Conservation (phyloP, 176 grass and related monocot genomes). For the Cenchrus fungigraminus region DNA sequence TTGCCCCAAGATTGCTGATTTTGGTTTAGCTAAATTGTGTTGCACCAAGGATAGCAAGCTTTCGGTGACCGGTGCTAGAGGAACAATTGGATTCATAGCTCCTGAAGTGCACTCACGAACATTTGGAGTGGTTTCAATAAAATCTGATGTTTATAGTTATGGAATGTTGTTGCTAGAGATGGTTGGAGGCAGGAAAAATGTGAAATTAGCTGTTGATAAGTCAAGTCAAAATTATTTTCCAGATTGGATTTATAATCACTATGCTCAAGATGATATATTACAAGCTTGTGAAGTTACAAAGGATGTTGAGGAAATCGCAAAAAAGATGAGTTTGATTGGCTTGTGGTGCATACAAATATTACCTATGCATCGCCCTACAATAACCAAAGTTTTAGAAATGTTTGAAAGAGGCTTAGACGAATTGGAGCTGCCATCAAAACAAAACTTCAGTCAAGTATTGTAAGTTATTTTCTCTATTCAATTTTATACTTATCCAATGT, state of each 20-base stretch:
- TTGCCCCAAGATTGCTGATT: slow-evolving; percentile 69
- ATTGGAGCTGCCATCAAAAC: slow-evolving; percentile 47
- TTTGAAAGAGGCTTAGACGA: slow-evolving; percentile 33
- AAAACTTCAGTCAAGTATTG: slow-evolving; percentile 29
- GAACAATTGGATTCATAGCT: slow-evolving; percentile 73
- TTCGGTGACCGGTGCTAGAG: slow-evolving; percentile 58
- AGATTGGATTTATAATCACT: slow-evolving; percentile 64
- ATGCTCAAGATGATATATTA: slow-evolving; percentile 33
- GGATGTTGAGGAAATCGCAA: slow-evolving; percentile 29
- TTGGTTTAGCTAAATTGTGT: slow-evolving; percentile 63
- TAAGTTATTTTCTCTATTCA: slow-evolving; percentile 19
- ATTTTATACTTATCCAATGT: not conserved
- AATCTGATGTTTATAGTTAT: slow-evolving; percentile 73
- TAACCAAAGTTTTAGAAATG: slow-evolving; percentile 41
- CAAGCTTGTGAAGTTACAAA: slow-evolving; percentile 34
- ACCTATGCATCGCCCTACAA: slow-evolving; percentile 33
- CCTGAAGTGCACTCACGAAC: slow-evolving; percentile 51
- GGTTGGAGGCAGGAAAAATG: slow-evolving; percentile 56
- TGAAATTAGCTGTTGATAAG: not conserved
- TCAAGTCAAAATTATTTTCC: slow-evolving; percentile 54
- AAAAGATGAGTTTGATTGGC: slow-evolving; percentile 36
- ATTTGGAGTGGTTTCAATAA: slow-evolving; percentile 55
- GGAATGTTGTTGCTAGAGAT: slow-evolving; percentile 68
- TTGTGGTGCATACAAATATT: slow-evolving; percentile 42
- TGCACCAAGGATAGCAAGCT: slow-evolving; percentile 45